phyloP scores from a whole-genome alignment of 139 green algal genomes.

The Zygnema circumcarinatum region DNA sequence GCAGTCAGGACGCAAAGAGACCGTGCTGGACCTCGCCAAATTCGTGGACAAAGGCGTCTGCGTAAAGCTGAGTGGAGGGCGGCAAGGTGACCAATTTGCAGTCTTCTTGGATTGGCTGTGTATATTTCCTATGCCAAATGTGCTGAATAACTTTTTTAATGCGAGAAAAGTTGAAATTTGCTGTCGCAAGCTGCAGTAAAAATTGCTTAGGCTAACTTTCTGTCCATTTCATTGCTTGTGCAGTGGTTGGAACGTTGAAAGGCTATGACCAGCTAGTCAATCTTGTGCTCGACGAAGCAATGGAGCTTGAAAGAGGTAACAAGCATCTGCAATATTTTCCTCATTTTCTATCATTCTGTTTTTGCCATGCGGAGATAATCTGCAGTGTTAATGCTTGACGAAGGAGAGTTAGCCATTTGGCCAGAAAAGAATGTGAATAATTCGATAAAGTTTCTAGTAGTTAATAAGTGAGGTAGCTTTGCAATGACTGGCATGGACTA shows the following conservation, averaged over 20 bases:
- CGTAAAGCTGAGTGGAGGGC: constrained; percentile 91
- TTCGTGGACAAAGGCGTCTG: constrained; percentile 95
- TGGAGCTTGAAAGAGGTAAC: constrained; percentile 85
- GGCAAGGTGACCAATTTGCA: constrained; percentile 74
- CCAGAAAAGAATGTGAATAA: too few species aligned
- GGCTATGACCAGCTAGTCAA: constrained; percentile 98
- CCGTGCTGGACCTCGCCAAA: constrained; percentile 89
- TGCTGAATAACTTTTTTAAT: too few species aligned
- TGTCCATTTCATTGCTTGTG: neutral
- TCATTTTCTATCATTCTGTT: neutral
- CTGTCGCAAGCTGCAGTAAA: too few species aligned
- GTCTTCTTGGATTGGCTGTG: neutral
- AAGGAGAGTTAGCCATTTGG: too few species aligned
- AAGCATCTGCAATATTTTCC: too few species aligned
- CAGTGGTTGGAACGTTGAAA: constrained; percentile 83
- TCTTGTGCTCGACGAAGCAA: constrained; percentile 93
- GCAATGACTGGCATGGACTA: too few species aligned
- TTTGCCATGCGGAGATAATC: neutral
- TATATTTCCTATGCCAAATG: neutral
- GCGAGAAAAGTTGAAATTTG: too few species aligned
- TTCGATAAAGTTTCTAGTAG: too few species aligned
- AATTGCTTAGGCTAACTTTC: too few species aligned
- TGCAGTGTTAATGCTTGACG: too few species aligned
- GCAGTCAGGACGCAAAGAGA: constrained; percentile 81
- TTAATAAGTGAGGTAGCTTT: too few species aligned